A percentile compares a stretch with the other conserved stretches of the same genome.
phyloP scores from a whole-genome alignment of 768 basidiomycete species.

The Leccinum variicolor region DNA sequence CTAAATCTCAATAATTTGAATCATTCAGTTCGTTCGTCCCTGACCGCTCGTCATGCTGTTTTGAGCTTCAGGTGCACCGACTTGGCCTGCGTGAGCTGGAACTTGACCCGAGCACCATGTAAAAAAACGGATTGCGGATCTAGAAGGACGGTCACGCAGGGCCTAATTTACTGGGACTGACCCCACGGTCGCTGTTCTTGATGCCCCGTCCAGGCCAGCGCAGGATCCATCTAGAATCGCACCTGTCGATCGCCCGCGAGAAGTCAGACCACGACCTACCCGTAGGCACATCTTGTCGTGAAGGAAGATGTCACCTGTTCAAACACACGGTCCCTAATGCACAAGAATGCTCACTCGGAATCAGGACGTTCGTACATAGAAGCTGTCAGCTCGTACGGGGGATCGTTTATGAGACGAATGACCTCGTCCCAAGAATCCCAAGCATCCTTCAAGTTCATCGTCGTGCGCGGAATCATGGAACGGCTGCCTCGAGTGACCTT shows the following conservation, averaged over 20 bases:
- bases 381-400: too few relatives aligned
- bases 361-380: too few relatives aligned
- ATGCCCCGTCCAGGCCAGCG: constrained; percentile 90
- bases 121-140: too few relatives aligned
- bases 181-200: too few relatives aligned
- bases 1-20: neutral
- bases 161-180: too few relatives aligned
- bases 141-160: too few relatives aligned
- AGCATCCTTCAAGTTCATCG: too few relatives aligned
- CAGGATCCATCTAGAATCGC: constrained; percentile 81
- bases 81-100: constrained; percentile 75
- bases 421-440: too few relatives aligned
- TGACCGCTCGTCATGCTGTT: constrained; percentile 30
- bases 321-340: constrained; percentile 28
- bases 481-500: too few relatives aligned
- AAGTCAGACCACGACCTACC: constrained; percentile 62
- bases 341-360: too few relatives aligned
- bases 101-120: constrained; percentile 33
- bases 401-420: too few relatives aligned
- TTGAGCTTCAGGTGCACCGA: constrained; percentile 82
- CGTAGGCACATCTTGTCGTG: constrained; percentile 26
- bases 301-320: constrained; percentile 54
- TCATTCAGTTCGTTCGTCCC: neutral
- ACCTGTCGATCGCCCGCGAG: constrained; percentile 51
- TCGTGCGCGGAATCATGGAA: too few relatives aligned